A percentile compares a stretch with the other conserved stretches of the same genome.
Conservation (phyloP, 2,329 filamentous ascomycete genomes). For the Penicillium freii region DNA sequence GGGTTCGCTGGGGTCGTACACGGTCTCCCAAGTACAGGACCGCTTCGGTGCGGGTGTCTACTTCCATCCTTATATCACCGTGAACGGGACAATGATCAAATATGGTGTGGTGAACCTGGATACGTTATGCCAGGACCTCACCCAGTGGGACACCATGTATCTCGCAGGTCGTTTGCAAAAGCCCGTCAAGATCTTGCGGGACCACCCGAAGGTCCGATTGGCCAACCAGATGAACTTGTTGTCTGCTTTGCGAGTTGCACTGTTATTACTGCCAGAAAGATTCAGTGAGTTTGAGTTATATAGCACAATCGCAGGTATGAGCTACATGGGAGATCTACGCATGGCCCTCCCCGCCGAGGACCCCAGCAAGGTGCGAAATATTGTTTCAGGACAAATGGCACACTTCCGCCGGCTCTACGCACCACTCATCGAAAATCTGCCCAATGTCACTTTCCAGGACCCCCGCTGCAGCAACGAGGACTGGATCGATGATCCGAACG, state of each 20-base stretch:
- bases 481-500: conserved; percentile 63
- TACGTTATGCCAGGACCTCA: conserved; percentile 81
- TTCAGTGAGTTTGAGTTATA: conserved; percentile 91
- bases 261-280: conserved; percentile 76
- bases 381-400: conserved; percentile 84
- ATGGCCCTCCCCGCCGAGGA: conserved; percentile 91
- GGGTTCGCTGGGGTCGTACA: conserved; percentile 76
- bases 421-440: conserved; percentile 82
- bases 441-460: conserved; percentile 79
- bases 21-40: conserved; percentile 83
- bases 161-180: conserved; percentile 96
- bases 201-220: conserved; percentile 86
- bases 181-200: conserved; percentile 93
- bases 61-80: conserved; percentile 92
- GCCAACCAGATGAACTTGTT: conserved; percentile 96
- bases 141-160: conserved; percentile 90
- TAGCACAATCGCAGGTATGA: conserved; percentile 84
- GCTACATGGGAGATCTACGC: conserved; percentile 92
- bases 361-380: conserved; percentile 88
- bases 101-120: conserved; percentile 95
- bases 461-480: conserved; percentile 55
- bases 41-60: conserved; percentile 90
- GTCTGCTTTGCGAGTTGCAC: conserved; percentile 82
- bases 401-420: conserved; percentile 92
- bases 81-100: conserved; percentile 95